A percentile compares a stretch with the other conserved stretches of the same genome.
phyloP scores from a whole-genome alignment of 176 grass and related monocot genomes.

The Oryza glumipatula region DNA sequence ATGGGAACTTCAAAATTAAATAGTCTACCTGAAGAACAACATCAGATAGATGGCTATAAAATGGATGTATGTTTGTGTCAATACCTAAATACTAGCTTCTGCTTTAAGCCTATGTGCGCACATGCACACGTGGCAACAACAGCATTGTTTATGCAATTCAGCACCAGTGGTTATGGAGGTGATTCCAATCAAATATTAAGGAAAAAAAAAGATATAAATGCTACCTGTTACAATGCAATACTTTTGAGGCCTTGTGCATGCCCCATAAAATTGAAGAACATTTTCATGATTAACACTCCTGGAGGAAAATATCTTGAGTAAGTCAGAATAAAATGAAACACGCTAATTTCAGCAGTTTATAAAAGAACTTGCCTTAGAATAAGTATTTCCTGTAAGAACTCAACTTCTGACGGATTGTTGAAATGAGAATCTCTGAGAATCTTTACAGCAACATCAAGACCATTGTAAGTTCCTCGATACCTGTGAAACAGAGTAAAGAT shows the following conservation, averaged over 20 bases:
- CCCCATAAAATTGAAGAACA: constrained; percentile 81
- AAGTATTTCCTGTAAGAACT: constrained; percentile 85
- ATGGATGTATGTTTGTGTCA: not conserved
- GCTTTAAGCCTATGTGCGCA: not conserved
- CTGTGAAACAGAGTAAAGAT: constrained; percentile 48
- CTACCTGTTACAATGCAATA: constrained; percentile 88
- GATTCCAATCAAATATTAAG: constrained; percentile 16
- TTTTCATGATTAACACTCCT: constrained; percentile 78
- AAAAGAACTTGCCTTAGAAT: constrained; percentile 82
- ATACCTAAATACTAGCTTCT: constrained; percentile 3
- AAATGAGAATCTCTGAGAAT: constrained; percentile 63
- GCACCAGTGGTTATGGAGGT: not conserved
- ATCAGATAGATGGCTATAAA: not conserved
- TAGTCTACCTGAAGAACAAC: not conserved
- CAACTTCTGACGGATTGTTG: constrained; percentile 56
- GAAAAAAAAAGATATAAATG: not conserved
- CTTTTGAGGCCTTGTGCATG: constrained; percentile 60
- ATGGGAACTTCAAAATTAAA: not conserved
- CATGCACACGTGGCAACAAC: not conserved
- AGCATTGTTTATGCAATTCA: constrained; percentile 18
- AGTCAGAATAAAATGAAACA: constrained; percentile 13
- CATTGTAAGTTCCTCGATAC: constrained; percentile 70
- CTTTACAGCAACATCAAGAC: constrained; percentile 82
- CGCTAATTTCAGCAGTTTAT: constrained; percentile 5
- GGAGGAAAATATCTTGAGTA: constrained; percentile 40